Evolutionary conservation across 2,329 filamentous ascomycete species (phyloP).

Genomic region (Arthrocladium fulminans): DNA sequence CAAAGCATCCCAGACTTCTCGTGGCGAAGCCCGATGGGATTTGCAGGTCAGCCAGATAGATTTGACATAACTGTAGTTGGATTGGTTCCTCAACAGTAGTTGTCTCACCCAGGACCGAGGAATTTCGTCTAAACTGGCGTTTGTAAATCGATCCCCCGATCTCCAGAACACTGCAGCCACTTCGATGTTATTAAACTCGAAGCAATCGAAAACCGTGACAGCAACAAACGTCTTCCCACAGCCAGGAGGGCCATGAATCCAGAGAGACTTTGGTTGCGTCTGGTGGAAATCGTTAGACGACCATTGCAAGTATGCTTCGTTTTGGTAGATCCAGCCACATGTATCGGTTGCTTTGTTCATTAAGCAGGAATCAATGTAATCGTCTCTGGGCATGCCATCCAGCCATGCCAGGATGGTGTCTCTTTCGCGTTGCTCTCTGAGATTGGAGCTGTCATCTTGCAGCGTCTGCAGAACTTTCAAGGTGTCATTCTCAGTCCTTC

Average conservation of each 20-base stretch:
- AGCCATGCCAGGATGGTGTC: neutral
- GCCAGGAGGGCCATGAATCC: constrained; percentile 9
- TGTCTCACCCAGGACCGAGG: constrained; percentile 1
- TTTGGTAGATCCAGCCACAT: constrained; percentile 1
- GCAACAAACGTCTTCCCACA: constrained; percentile 8
- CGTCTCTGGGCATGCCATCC: constrained; percentile 1
- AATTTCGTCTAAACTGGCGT: neutral
- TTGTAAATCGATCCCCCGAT: neutral
- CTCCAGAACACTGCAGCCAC: constrained; percentile 7
- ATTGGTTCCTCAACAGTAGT: neutral
- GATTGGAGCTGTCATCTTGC: neutral
- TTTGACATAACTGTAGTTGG: neutral
- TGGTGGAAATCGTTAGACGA: neutral
- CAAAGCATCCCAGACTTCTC: constrained; percentile 2
- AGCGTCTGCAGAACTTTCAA: neutral
- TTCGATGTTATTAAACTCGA: neutral
- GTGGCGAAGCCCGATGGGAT: neutral
- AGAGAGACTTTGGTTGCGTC: neutral
- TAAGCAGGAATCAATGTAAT: neutral
- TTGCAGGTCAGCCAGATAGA: neutral
- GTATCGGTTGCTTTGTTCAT: neutral
- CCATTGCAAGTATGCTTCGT: neutral
- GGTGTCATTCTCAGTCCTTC: neutral
- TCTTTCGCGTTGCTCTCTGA: neutral
- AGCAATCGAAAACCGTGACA: constrained; percentile 32